A percentile compares a stretch with the other conserved stretches of the same genome.
These are phyloP conservation scores for Naganishia randhawae DNA, from an alignment of 768 basidiomycete species.

Conservation along the genomic window DNA sequence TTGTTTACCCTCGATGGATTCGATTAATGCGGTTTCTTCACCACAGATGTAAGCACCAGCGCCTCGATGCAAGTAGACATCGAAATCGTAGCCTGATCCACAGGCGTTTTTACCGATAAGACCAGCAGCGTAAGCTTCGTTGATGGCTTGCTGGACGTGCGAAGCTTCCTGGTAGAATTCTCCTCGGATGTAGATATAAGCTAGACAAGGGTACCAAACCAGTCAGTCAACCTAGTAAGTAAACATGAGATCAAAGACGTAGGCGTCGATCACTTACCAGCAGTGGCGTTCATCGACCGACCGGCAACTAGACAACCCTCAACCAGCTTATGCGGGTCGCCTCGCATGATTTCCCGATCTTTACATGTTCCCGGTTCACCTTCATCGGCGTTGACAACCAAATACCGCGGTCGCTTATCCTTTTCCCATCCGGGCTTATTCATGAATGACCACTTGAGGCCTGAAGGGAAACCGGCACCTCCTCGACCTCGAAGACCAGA, in stretches of 20 bases:
- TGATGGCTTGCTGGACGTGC: slow-evolving; percentile 90
- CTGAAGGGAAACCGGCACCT: slow-evolving; percentile 93
- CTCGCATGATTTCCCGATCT: slow-evolving; percentile 94
- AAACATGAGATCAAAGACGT: background rate
- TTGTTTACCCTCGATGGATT: slow-evolving; percentile 95
- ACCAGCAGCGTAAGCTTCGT: slow-evolving; percentile 86
- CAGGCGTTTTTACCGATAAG: slow-evolving; percentile 86
- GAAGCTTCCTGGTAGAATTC: slow-evolving; percentile 95
- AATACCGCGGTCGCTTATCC: slow-evolving; percentile 82
- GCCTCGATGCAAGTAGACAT: slow-evolving; percentile 96
- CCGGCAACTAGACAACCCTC: slow-evolving; percentile 97
- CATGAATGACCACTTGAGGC: slow-evolving; percentile 73
- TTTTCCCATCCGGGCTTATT: slow-evolving; percentile 99
- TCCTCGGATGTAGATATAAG: slow-evolving; percentile 99
- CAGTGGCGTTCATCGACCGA: slow-evolving; percentile 92
- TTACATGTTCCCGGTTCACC: slow-evolving; percentile 99
- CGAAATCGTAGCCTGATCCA: slow-evolving; percentile 87
- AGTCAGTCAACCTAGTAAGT: background rate
- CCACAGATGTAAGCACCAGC: slow-evolving; percentile 99
- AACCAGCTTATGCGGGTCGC: slow-evolving; percentile 96
- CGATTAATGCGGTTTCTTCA: slow-evolving; percentile 96
- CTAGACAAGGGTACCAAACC: slow-evolving; percentile 46
- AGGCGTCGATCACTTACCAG: slow-evolving; percentile 52
- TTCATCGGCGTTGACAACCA: slow-evolving; percentile 97
- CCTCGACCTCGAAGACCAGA: slow-evolving; percentile 93